Conservation (phyloP, 192 early-diverging fungal species). For the Coemansia sp. region DNA sequence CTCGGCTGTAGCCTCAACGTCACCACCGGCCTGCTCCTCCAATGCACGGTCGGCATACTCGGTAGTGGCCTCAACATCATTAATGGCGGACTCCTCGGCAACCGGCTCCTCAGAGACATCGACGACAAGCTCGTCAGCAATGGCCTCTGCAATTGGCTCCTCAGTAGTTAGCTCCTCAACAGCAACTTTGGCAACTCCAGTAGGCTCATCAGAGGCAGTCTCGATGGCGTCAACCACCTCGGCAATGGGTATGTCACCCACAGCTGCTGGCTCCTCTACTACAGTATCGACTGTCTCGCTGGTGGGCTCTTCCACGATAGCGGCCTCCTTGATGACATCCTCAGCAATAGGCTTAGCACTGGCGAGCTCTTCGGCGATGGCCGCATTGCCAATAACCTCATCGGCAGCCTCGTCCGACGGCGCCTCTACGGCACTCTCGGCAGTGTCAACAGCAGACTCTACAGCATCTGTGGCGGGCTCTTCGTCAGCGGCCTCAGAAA, state of each 20-base stretch:
- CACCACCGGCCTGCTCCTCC: not conserved
- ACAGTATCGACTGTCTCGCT: too few relatives aligned
- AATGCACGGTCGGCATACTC: not conserved
- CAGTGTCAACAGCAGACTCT: not conserved
- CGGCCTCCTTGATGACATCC: too few relatives aligned
- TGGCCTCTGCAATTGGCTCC: not conserved
- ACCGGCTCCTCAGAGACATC: not conserved
- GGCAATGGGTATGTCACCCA: not conserved
- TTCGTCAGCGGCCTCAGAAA: not conserved
- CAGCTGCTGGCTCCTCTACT: not conserved
- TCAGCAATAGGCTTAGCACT: too few relatives aligned
- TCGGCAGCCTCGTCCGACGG: too few relatives aligned
- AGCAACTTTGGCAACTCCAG: not conserved
- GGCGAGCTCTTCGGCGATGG: too few relatives aligned
- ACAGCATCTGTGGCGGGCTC: not conserved
- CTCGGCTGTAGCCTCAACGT: not conserved
- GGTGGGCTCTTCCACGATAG: too few relatives aligned
- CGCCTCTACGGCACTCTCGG: not conserved
- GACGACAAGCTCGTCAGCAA: not conserved
- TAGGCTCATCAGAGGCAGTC: not conserved
- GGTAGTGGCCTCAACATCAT: not conserved
- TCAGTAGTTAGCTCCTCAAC: too few relatives aligned
- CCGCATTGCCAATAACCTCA: too few relatives aligned
- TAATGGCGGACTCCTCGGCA: not conserved
- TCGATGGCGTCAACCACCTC: not conserved